phyloP scores from a whole-genome alignment of 805 yeast species.

The Saccharomyces cerevisiae region DNA sequence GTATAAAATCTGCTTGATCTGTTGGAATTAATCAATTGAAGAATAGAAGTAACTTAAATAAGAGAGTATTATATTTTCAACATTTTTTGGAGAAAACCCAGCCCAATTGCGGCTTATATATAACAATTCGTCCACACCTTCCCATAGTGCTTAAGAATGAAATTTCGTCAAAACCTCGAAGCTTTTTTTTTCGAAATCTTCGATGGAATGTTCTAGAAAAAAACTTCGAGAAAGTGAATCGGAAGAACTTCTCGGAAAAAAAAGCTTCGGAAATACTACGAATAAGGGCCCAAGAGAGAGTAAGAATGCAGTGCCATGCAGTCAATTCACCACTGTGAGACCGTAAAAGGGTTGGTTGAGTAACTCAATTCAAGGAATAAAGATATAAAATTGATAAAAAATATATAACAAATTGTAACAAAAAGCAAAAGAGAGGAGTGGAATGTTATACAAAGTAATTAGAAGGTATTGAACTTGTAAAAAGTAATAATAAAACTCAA shows the following conservation, averaged over 20 bases:
- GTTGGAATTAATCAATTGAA: neutral
- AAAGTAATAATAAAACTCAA: neutral
- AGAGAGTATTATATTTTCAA: neutral
- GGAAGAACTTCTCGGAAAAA: neutral
- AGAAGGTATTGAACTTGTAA: neutral
- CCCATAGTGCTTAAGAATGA: neutral
- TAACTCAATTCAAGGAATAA: neutral
- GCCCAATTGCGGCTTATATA: neutral
- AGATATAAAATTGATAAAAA: neutral
- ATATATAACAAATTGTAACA: neutral
- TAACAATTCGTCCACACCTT: neutral
- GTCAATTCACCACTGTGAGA: neutral
- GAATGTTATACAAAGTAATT: neutral
- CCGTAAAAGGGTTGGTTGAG: neutral
- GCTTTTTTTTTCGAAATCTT: slow-evolving; percentile 2
- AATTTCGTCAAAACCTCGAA: neutral
- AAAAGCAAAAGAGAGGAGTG: neutral
- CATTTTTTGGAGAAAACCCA: neutral
- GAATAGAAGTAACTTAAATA: neutral
- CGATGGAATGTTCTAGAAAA: slow-evolving; percentile 10
- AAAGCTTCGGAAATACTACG: neutral
- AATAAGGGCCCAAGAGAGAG: neutral
- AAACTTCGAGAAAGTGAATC: neutral
- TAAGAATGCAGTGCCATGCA: neutral
- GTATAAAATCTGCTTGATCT: neutral